These are phyloP conservation scores for Albatrellus ellisii DNA, from an alignment of 768 basidiomycete species.

Conservation along the genomic window DNA sequence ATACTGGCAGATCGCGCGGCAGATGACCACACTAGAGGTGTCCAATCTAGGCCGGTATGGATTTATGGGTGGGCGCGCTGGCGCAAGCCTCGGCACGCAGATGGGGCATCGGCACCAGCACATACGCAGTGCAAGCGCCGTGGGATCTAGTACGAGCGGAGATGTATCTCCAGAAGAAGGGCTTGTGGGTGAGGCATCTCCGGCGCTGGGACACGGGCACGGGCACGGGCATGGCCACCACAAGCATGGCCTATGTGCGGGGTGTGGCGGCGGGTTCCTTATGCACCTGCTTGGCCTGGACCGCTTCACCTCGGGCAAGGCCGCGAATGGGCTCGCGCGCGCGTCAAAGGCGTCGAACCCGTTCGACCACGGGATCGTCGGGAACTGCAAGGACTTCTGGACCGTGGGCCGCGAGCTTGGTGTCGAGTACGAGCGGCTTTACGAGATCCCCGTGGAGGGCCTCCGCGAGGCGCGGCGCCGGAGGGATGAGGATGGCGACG, in stretches of 20 bases:
- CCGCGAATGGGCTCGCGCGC: constrained; percentile 72
- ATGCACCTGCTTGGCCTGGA: constrained; percentile 90
- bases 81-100: constrained; percentile 51
- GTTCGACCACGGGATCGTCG: constrained; percentile 70
- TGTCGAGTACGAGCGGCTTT: constrained; percentile 81
- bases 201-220: constrained; percentile 13
- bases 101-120: constrained; percentile 64
- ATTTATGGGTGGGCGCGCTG: constrained; percentile 89
- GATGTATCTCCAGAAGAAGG: constrained; percentile 23
- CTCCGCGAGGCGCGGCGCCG: constrained; percentile 61
- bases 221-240: constrained; percentile 36
- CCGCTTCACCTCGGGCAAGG: constrained; percentile 84
- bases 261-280: constrained; percentile 50
- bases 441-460: constrained; percentile 82
- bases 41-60: constrained; percentile 92
- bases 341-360: constrained; percentile 76
- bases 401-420: constrained; percentile 70
- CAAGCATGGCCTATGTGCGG: constrained; percentile 23
- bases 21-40: constrained; percentile 95
- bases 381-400: constrained; percentile 95
- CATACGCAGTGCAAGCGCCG: background rate
- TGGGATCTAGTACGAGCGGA: background rate
- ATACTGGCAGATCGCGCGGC: constrained; percentile 82
- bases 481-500: constrained; percentile 44
- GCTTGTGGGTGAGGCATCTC: constrained; percentile 28